Percentiles rank a stretch among this genome's conserved stretches.
Evolutionary conservation across 2,329 filamentous ascomycete species (phyloP).

Genomic region (Colletotrichum sp.): DNA sequence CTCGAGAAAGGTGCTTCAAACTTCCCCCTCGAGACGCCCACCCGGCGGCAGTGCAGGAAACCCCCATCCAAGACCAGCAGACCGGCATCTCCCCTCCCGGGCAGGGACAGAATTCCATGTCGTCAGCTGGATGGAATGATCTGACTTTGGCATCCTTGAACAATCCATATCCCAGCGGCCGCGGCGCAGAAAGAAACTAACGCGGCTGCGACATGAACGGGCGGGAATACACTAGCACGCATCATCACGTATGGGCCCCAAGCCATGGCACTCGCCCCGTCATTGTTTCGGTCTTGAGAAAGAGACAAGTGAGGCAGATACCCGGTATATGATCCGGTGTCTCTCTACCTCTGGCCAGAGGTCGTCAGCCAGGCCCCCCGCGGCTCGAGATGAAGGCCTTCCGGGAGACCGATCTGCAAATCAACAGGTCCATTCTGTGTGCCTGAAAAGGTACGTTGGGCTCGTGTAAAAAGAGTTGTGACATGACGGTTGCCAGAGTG

Average conservation of each 20-base stretch:
- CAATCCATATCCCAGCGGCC: not conserved
- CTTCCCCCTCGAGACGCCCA: not conserved
- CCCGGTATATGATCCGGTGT: not conserved
- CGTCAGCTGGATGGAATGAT: not conserved
- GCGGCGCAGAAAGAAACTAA: not conserved
- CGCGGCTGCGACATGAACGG: not conserved
- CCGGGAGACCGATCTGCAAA: not conserved
- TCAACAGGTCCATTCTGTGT: not conserved
- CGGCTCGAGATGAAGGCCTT: not conserved
- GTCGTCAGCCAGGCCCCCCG: not conserved
- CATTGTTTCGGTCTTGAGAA: not conserved
- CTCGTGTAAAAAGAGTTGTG: not conserved
- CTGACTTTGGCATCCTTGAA: not conserved
- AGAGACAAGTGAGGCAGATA: not conserved
- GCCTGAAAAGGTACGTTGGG: not conserved
- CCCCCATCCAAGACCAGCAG: not conserved
- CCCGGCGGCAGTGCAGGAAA: not conserved
- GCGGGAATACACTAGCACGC: not conserved
- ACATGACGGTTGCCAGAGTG: not conserved
- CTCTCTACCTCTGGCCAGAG: not conserved
- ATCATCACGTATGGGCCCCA: not conserved
- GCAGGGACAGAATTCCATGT: not conserved
- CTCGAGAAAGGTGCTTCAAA: not conserved
- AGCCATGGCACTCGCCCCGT: not conserved
- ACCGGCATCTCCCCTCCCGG: not conserved